Evolutionary conservation across 2,329 filamentous ascomycete species (phyloP), one percentile per base, ranked within the genome.

Genomic region (Alternaria ethzedia): DNA sequence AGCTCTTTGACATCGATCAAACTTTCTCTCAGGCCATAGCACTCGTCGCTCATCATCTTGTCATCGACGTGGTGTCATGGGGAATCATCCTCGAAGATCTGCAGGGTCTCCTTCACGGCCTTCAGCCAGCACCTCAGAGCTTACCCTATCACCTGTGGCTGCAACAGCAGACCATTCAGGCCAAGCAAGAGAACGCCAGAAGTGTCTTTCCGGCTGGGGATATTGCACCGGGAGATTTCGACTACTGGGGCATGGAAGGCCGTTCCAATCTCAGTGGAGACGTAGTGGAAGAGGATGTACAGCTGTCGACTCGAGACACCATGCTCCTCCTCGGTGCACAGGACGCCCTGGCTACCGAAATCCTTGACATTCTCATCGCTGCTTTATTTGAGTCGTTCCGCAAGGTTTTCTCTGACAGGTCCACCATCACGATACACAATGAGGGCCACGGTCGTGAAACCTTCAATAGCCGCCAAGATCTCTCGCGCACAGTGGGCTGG

Each of bases 401-500:
- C 4, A 75, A 76, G 17, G 76, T 78, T 0, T 86, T 86, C 61
- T 67, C 71, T 0, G 80, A 83, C 49, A 75, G 83, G 10, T 30
- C 73, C 1, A 65, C 80, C 1, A 79, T 83, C 4, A 78, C 80
- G 0, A 80, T 85, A 46, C 82, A 82, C 66, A 85, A 84, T 25
- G 83, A 85, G 70, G 82, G 83, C 0, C 83, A 85, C 50, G 83
- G 83, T 8, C 75, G 83, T 43, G 83, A 85, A 67, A 74, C 80
- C 0, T 85, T 83, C 78, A 78, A 83, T 54, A 52, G 76, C 0
- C 77, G 77, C 3, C 81, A 85, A 51, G 84, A 86, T 51, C 78
- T 85, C 6, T 83, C 83, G 3, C 78, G 82, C 6, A 86, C 84
- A 1, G 78, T 85, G 3, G 84, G 84, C 7, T 86, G 84, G 84